Evolutionary conservation across 345 rosid species (phyloP), one percentile per base, ranked within the genome.

Genomic region (Excoecaria agallocha): DNA sequence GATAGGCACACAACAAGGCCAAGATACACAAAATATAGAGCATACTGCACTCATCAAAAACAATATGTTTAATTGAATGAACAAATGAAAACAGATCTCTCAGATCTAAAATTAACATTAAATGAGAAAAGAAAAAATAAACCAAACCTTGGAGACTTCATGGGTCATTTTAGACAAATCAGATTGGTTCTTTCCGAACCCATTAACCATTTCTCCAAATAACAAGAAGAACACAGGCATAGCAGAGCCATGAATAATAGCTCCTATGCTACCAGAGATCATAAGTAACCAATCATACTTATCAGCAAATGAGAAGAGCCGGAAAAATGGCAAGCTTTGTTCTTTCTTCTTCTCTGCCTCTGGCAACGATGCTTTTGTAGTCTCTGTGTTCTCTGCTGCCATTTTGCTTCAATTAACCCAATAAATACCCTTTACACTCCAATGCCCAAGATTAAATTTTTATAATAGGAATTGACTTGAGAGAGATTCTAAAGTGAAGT

Each of bases 281-380:
- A 95, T 95, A 39, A 95, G 82, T 0, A 86, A 59, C 71, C 85
- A 90, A 86, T 95, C 99, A 70, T 83, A 89, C 81, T 85, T 90
- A 81, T 95, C 99, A 2, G 99, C 99, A 71, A 95, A 95, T 68
- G 93, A 88, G 90, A 95, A 95, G 71, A 95, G 97, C 80, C 88
- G 88, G 74, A 80, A 88, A 84, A 95, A 95, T 51, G 99, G 96
- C 77, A 95, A 84, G 87, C 91, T 95, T 72, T 91, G 93, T 62
- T 95, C 97, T 84, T 91, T 93, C 94, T 90, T 93, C 89, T 93
- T 93, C 86, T 90, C 99, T 17, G 92, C 96, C 54, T 95, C 98
- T 0, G 91, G 97, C 66, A 86, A 83, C 59, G 91, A 45, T 73
- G 78, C 48, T 38, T 87, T 88, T 0, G 83, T 90, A 0, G 85